Evolutionary conservation across 2,329 filamentous ascomycete species (phyloP), one percentile per base, ranked within the genome.

Genomic region (Fusarium devonianum): DNA sequence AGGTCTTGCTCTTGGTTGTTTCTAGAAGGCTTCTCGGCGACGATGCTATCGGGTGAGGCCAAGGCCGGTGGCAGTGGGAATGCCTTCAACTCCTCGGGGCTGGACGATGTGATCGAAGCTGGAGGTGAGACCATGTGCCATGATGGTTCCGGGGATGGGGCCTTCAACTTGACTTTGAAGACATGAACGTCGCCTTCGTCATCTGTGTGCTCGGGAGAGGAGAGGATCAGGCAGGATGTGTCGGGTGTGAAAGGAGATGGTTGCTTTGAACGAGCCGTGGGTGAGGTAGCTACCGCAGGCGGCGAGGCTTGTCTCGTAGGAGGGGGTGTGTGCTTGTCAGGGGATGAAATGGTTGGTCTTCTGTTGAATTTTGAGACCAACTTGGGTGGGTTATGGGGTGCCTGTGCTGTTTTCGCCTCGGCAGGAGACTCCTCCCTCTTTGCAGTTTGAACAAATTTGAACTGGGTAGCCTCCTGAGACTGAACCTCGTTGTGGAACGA

Each of bases 121-220:
- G 75, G 70, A 2, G 74, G 69, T 0, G 74, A 74, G 8, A 79
- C 64, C 68, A 79, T 78, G 52, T 79, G 70, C 77, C 78, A 80
- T 38, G 73, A 68, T 4, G 78, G 76, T 48, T 78, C 74, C 6
- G 69, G 62, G 8, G 72, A 60, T 4, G 70, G 68, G 3, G 74
- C 73, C 26, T 68, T 69, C 33, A 74, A 59, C 8, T 71, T 66
- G 17, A 65, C 67, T 9, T 55, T 53, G 12, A 60, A 57, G 33
- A 62, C 58, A 28, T 66, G 62, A 8, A 63, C 41, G 7, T 70
- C 64, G 16, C 58, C 46, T 11, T 67, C 62, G 4, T 64, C 61
- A 10, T 67, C 61, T 5, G 63, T 64, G 9, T 58, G 49, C 16
- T 55, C 51, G 2, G 77, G 76, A 3, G 77, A 79, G 30, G 78